Evolutionary conservation across 164 flowering plant species (phyloP), one percentile per base, ranked within the genome.

Genomic region (Piper betle): DNA sequence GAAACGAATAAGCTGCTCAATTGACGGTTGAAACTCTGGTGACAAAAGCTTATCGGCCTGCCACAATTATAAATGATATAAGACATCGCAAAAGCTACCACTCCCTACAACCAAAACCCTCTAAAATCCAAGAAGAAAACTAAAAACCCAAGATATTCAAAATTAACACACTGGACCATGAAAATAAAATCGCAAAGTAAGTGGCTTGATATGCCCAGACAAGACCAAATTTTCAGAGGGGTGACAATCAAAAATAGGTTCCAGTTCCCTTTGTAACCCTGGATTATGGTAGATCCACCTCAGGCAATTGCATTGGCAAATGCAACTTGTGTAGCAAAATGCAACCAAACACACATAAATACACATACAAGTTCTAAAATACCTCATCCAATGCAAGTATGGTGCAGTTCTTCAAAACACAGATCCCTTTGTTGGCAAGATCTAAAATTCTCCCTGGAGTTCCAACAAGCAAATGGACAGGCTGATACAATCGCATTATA

Each of bases 361-460:
- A 13, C 38, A 42, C 37, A 56, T n/a, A 56, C 15, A 56, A 33
- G 19, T 56, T 19, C 39, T 7, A 57, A 5, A 25, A 68, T 80
- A 90, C 98, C 98, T 93, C 98, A 77, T 93, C 98, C 98, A 93
- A 82, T 50, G 85, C 82, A 73, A 93, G 88, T 96, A 93, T 82
- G 56, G 84, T 69, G 65, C 98, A 89, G 63, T 92, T 82, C 64
- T 84, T 87, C 77, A 92, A 75, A 63, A 80, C 37, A 60, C 98
- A 93, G 39, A 93, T 82, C 55, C 98, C 98, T 66, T 93, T 93
- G 60, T 80, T 89, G 5, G 96, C 80, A 70, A 93, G 97, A 82
- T 93, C 98, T 52, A 93, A 73, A 33, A 93, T 86, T 76, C 98
- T 83, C 65, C 98, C 98, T 40, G 98, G 98, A 46, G 97, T 92